These are phyloP conservation scores for Cryptococcus sp. DNA, from an alignment of 1,284 basidiomycete genomes.

Conservation along the genomic window DNA sequence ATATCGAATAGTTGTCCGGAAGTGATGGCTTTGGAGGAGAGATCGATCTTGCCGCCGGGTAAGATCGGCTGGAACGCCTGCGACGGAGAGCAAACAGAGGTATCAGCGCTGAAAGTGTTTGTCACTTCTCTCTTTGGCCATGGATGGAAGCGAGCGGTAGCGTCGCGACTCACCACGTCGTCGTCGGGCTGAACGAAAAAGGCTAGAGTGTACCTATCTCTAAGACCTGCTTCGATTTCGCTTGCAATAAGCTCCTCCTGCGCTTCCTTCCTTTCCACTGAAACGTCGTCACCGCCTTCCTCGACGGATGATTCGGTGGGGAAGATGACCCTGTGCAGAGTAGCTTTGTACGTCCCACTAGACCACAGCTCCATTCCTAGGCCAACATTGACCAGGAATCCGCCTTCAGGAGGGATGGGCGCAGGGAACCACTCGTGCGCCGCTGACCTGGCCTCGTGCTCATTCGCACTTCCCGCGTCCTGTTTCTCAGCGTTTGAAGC, in stretches of 20 bases:
- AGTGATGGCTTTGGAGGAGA: constrained; percentile 22
- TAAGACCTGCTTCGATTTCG: constrained; percentile 3
- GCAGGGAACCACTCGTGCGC: constrained; percentile 24
- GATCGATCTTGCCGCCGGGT: constrained; percentile 24
- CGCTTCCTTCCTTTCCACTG: background rate
- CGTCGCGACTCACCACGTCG: constrained; percentile 17
- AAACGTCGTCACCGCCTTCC: too few species aligned
- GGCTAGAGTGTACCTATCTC: constrained; percentile 21
- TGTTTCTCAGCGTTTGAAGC: background rate
- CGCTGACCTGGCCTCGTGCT: background rate
- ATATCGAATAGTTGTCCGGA: constrained; percentile 29
- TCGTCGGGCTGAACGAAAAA: constrained; percentile 34
- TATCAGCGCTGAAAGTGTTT: background rate
- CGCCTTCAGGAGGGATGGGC: constrained; percentile 24
- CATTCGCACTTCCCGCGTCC: background rate
- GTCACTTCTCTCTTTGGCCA: background rate
- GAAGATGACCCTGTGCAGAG: constrained; percentile 28
- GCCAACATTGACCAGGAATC: constrained; percentile 30
- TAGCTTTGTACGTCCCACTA: constrained; percentile 25
- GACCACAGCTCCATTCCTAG: constrained; percentile 33
- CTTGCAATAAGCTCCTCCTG: background rate
- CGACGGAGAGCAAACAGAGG: background rate
- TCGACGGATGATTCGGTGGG: constrained; percentile 4
- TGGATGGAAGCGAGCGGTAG: background rate
- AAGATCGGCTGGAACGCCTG: constrained; percentile 25